Conservation (phyloP, 192 early-diverging fungal genomes). For the Coemansia sp. region DNA sequence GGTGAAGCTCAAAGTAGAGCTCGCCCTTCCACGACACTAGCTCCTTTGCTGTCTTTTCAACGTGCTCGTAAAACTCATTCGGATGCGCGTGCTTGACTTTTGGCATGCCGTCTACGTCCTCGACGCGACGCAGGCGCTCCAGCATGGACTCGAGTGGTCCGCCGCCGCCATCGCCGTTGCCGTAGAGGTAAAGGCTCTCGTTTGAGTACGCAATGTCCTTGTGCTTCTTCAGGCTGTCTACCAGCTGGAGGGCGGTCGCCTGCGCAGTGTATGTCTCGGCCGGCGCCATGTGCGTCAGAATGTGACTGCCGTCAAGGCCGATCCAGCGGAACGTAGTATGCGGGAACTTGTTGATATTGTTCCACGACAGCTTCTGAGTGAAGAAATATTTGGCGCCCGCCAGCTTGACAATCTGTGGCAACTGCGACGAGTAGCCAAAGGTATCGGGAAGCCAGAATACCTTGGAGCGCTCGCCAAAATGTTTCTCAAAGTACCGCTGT, state of each 20-base stretch:
- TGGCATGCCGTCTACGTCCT: constrained; percentile 76
- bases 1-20: constrained; percentile 97
- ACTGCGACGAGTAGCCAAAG: constrained; percentile 89
- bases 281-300: constrained; percentile 91
- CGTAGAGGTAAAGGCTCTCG: constrained; percentile 88
- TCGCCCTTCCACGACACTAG: constrained; percentile 94
- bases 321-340: constrained; percentile 96
- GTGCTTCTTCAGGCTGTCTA: constrained; percentile 79
- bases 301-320: constrained; percentile 81
- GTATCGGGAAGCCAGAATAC: constrained; percentile 97
- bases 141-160: constrained; percentile 85
- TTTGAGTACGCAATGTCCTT: constrained; percentile 86
- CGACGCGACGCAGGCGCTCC: constrained; percentile 78
- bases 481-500: constrained; percentile 83
- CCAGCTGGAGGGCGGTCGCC: constrained; percentile 62
- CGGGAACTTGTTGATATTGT: constrained; percentile 99
- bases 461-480: constrained; percentile 70
- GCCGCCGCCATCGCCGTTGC: constrained; percentile 97
- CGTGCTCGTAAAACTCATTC: constrained; percentile 80
- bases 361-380: constrained; percentile 99
- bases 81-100: constrained; percentile 77
- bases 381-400: constrained; percentile 93
- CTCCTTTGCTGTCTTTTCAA: constrained; percentile 70
- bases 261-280: constrained; percentile 84
- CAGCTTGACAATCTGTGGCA: constrained; percentile 89